These are phyloP conservation scores for Ophiosphaerella korrae DNA, from an alignment of 2,329 filamentous ascomycete species.

Conservation along the genomic window DNA sequence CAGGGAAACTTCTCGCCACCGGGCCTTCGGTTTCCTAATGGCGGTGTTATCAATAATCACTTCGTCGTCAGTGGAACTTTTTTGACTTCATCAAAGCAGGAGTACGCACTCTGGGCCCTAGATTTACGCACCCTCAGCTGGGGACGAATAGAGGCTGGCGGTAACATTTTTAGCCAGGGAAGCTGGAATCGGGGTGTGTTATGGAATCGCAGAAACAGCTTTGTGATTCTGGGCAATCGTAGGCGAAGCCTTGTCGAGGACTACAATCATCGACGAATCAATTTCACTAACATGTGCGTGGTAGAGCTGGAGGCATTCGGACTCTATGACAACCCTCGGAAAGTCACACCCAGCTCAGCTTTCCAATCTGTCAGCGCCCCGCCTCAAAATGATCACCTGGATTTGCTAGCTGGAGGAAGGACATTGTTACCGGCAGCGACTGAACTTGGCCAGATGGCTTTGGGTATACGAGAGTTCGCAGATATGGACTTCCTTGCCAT, in stretches of 20 bases:
- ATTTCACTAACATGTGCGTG: conserved; percentile 95
- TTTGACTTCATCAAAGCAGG: conserved; percentile 95
- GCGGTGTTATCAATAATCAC: conserved; percentile 91
- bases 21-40: conserved; percentile 92
- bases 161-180: conserved; percentile 91
- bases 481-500: conserved; percentile 98
- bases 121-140: conserved; percentile 87
- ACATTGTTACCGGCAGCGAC: conserved; percentile 78
- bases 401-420: conserved; percentile 73
- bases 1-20: conserved; percentile 84
- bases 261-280: conserved; percentile 96
- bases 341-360: conserved; percentile 75
- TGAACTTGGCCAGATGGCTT: conserved; percentile 80
- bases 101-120: conserved; percentile 95
- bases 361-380: conserved; percentile 84
- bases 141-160: conserved; percentile 91
- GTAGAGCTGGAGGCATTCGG: conserved; percentile 97
- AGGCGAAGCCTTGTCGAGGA: conserved; percentile 95
- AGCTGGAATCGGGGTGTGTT: conserved; percentile 97
- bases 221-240: conserved; percentile 92
- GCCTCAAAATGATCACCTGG: conserved; percentile 57
- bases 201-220: conserved; percentile 92
- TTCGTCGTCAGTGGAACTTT: conserved; percentile 98
- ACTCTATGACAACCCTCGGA: conserved; percentile 92
- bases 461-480: conserved; percentile 80